Base-by-base conservation (phyloP, 2,329 filamentous ascomycete genomes). In the Aureobasidium lini region DNA sequence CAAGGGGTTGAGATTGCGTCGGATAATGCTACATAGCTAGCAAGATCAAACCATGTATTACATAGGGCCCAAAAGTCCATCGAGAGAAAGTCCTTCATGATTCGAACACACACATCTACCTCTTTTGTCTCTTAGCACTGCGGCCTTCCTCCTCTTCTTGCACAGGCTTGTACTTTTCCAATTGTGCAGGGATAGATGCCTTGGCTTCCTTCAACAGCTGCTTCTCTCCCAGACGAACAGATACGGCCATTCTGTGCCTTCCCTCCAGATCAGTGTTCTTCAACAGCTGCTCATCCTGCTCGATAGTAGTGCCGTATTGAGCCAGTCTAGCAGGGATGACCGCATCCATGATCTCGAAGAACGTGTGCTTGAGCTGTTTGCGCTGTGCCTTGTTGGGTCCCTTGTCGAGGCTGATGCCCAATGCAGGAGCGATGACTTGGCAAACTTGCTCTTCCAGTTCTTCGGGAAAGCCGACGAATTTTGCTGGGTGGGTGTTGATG, bases 241-340 rank as follows among this genome's bases (percentile, higher is more conserved):
- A 23, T 15, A 59, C 40, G 4, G 57, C 57, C 57, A 59, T 52
- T 15, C 48, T 59, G n/a, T 39, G 29, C 40, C 57, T 53, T 8
- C 39, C 57, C 4, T 28, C 28, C 3, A 53, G 28, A 16, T 53
- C 39, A 6, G 37, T 4, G 9, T 44, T 39, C 15, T 43, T 47
- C 31, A 59, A 29, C 31, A 59, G 10, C 7, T 52, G 34, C 32
- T 59, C 46, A 15, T 59, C 57, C 37, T 59, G 47, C 23, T 59
- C 39, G 1, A 63, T 8, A 13, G 23, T 60, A 5, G 61, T 63
- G 23, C 37, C 31, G 29, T 63, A 63, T 34, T 63, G 59, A 8
- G 42, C 48, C 10, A 61, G 28, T 34, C 61, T 49, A 13, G 59
- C 61, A 5, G 37, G 37, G 2, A 59, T 37, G 0, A 42, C 57